Percentiles rank a stretch among this genome's conserved stretches.
Evolutionary conservation across 805 yeast genomes (phyloP).

Genomic region (Saturnispora sanitii): DNA sequence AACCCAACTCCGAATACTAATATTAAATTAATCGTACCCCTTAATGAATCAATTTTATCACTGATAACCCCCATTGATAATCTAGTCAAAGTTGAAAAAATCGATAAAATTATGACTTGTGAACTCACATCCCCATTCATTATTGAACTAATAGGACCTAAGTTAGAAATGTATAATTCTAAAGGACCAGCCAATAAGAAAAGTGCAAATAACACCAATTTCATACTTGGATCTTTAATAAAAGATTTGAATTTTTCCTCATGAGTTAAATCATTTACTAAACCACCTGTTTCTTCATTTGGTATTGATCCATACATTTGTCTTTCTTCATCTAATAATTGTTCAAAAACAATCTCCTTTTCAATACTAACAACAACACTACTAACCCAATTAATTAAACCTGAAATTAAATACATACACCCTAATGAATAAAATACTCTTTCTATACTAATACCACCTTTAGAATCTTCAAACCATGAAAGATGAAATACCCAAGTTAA

Average conservation of each 20-base stretch:
- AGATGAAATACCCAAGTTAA: constrained; percentile 51
- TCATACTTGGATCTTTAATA: constrained; percentile 48
- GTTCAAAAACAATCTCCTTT: constrained; percentile 34
- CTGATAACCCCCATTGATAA: constrained; percentile 53
- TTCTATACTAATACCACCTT: constrained; percentile 33
- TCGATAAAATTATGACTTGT: constrained; percentile 52
- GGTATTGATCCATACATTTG: constrained; percentile 1
- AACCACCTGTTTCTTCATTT: constrained; percentile 3
- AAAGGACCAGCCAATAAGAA: constrained; percentile 70
- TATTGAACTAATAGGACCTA: constrained; percentile 53
- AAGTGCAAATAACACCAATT: constrained; percentile 53
- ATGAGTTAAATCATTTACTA: constrained; percentile 11
- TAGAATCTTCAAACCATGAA: constrained; percentile 27
- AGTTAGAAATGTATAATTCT: constrained; percentile 75
- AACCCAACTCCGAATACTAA: constrained; percentile 9
- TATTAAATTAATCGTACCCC: constrained; percentile 8
- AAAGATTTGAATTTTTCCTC: constrained; percentile 22
- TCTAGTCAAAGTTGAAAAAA: constrained; percentile 59
- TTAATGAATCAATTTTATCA: constrained; percentile 37
- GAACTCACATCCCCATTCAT: constrained; percentile 26
- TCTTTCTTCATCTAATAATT: constrained; percentile 15
- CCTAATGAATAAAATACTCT: constrained; percentile 46
- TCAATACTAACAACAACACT: constrained; percentile 56
- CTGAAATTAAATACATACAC: constrained; percentile 43
- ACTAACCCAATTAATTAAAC: constrained; percentile 52